These are phyloP conservation scores for Paramecium primaurelia DNA, from an alignment of 73 alveolate species.

Conservation along the genomic window DNA sequence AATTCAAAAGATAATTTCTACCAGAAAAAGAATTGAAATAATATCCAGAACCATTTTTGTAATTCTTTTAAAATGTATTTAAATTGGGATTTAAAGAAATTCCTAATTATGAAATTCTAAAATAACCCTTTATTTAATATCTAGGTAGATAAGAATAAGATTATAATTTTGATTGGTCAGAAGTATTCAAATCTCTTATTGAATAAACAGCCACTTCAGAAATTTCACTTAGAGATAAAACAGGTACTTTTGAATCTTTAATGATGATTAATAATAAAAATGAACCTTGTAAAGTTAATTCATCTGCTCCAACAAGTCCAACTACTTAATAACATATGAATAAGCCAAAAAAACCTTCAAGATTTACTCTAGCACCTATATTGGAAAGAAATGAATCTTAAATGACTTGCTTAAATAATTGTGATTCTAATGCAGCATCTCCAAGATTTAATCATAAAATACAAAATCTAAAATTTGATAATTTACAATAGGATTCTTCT, in stretches of 20 bases:
- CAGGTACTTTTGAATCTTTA: not conserved
- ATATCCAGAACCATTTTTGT: not conserved
- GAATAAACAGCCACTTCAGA: not conserved
- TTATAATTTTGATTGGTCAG: not conserved
- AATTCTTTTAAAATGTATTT: not conserved
- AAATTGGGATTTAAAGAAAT: not conserved
- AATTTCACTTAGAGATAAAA: not conserved
- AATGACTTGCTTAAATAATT: not conserved
- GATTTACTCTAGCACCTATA: not conserved
- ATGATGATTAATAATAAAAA: not conserved
- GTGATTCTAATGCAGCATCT: constrained; percentile 1
- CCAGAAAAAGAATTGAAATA: not conserved
- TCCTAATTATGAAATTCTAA: not conserved
- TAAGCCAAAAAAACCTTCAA: not conserved
- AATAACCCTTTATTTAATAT: not conserved
- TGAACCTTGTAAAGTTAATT: not conserved
- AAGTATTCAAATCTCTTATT: not conserved
- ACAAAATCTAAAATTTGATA: not conserved
- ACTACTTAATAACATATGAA: not conserved
- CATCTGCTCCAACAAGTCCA: not conserved
- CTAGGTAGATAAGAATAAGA: not conserved
- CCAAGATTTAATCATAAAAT: not conserved
- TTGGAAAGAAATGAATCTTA: not conserved
- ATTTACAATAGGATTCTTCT: not conserved
- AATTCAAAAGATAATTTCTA: not conserved